Percentiles rank a stretch among this genome's conserved stretches.
Evolutionary conservation across 2,329 filamentous ascomycete species (phyloP).

Genomic region (Dactylellina drechsleri): DNA sequence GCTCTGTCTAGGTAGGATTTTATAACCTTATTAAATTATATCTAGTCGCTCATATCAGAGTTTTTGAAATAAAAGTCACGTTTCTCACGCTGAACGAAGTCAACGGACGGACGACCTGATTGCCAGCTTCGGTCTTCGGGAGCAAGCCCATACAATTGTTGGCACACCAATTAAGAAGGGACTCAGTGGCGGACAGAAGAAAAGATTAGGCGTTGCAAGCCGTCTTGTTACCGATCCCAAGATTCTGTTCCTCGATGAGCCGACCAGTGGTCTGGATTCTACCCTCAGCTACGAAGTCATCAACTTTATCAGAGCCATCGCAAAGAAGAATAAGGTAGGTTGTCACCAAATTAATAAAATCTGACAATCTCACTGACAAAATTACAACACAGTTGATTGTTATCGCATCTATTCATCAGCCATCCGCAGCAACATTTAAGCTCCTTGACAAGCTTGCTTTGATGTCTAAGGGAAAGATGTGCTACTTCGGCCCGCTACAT

Average conservation of each 20-base stretch:
- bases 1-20: slow-evolving; percentile 65
- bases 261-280: slow-evolving; percentile 69
- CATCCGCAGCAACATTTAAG: slow-evolving; percentile 68
- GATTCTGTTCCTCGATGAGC: slow-evolving; percentile 73
- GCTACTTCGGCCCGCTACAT: slow-evolving; percentile 68
- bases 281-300: slow-evolving; percentile 71
- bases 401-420: slow-evolving; percentile 71
- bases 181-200: slow-evolving; percentile 70
- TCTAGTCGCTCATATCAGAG: neutral
- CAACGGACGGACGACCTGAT: slow-evolving; percentile 73
- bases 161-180: slow-evolving; percentile 71
- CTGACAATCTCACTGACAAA: slow-evolving; percentile 67
- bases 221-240: slow-evolving; percentile 70
- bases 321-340: slow-evolving; percentile 68
- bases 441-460: slow-evolving; percentile 69
- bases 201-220: slow-evolving; percentile 65
- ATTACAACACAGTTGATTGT: slow-evolving; percentile 65
- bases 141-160: slow-evolving; percentile 73
- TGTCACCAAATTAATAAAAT: neutral
- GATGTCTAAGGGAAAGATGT: slow-evolving; percentile 67
- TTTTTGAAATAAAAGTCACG: slow-evolving; percentile 62
- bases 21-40: neutral
- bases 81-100: slow-evolving; percentile 70
- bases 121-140: slow-evolving; percentile 74
- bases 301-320: slow-evolving; percentile 71